Evolutionary conservation across 2,329 filamentous ascomycete species (phyloP), one percentile per base, ranked within the genome.

Genomic region (Bimuria novae-zelandiae): DNA sequence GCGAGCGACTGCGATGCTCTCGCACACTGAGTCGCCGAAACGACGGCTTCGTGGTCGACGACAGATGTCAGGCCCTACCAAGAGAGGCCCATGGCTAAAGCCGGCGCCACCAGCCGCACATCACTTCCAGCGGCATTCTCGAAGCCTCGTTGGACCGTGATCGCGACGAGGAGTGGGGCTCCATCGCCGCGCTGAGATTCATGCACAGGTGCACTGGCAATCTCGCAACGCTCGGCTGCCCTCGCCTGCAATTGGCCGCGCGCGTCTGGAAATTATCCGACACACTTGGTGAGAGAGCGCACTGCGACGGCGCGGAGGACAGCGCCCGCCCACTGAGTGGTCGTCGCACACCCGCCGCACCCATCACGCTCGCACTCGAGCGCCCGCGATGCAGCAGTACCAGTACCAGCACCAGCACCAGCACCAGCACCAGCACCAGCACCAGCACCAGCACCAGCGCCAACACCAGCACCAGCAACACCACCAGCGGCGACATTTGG

Each of bases 61-160:
- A 35, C 32, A 16, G 14, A 35, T 35, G 7, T 12, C 35, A 35
- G n/a, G n/a, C n/a, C n/a, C n/a, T n/a, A n/a, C n/a, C n/a, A n/a
- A n/a, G n/a, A n/a, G n/a, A n/a, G n/a, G n/a, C n/a, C n/a, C n/a
- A n/a, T n/a, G n/a, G n/a, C n/a, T n/a, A n/a, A n/a, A n/a, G n/a
- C n/a, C n/a, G n/a, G n/a, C n/a, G n/a, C n/a, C n/a, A 63, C 56
- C 57, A 52, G 58, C 55, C 52, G 62, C 60, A 54, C 64, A 64
- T 69, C 62, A 62, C 60, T 70, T 72, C 67, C 55, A 67, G 51
- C 61, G 55, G 55, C 29, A 63, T 71, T 72, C 69, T 69, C 64
- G 69, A 72, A 72, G 60, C 30, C 27, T 42, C 32, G 29, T 33
- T 23, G 32, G 49, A 50, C 51, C 29, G 48, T 49, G 44, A 53